A percentile compares a stretch with the other conserved stretches of the same genome.
Conservation (phyloP, 2,329 filamentous ascomycete genomes). For the Cladosporium oxysporum region DNA sequence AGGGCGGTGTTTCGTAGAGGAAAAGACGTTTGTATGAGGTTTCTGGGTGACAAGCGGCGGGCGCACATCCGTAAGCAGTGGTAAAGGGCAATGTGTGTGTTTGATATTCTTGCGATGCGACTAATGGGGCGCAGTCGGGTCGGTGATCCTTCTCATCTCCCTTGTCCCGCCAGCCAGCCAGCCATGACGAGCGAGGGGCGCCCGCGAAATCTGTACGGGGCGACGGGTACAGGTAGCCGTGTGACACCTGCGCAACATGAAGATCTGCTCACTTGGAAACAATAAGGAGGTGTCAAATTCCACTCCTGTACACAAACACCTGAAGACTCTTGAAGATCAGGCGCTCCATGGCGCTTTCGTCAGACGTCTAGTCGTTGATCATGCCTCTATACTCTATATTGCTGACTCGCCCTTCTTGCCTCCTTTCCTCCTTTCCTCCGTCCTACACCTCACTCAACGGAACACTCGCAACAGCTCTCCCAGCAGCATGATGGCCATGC, state of each 20-base stretch:
- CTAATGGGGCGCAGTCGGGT: slow-evolving; percentile 4
- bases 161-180: background rate
- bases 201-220: background rate
- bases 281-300: background rate
- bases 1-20: background rate
- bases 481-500: slow-evolving; percentile 80
- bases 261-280: background rate
- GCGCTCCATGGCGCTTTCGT: background rate
- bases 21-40: background rate
- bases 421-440: background rate
- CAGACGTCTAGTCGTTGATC: background rate
- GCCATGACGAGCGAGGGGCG: background rate
- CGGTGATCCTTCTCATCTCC: slow-evolving; percentile 4
- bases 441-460: slow-evolving; percentile 37
- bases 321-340: background rate
- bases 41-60: slow-evolving; percentile 3
- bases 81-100: no score
- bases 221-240: background rate
- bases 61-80: slow-evolving; percentile 6
- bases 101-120: background rate
- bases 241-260: background rate
- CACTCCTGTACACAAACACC: background rate
- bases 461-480: slow-evolving; percentile 70
- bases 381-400: slow-evolving; percentile 3
- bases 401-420: background rate